phyloP scores from a whole-genome alignment of 345 rosid species.

The Populus euphratica region DNA sequence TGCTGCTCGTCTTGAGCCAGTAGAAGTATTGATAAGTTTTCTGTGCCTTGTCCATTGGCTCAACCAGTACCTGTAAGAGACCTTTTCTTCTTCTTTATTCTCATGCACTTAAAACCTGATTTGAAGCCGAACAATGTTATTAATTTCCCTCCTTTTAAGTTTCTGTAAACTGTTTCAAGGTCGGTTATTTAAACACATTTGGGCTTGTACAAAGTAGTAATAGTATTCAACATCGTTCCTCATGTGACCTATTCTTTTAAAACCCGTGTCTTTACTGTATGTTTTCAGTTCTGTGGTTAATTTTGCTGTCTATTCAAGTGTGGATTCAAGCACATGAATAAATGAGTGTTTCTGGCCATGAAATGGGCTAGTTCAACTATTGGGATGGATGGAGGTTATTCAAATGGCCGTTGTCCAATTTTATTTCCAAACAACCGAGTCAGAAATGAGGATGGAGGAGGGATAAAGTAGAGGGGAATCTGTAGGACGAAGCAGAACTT shows the following conservation, averaged over 20 bases:
- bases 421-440: neutral
- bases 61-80: neutral
- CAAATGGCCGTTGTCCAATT: neutral
- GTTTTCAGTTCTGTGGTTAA: neutral
- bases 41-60: neutral
- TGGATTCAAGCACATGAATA: neutral
- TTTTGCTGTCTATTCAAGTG: neutral
- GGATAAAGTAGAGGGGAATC: neutral
- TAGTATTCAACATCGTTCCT: neutral
- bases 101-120: neutral
- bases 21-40: neutral
- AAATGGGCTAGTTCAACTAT: neutral
- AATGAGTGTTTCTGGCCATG: neutral
- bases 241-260: constrained; percentile 1
- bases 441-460: neutral
- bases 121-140: neutral
- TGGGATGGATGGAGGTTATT: neutral
- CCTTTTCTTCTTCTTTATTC: neutral
- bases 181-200: neutral
- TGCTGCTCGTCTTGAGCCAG: constrained; percentile 53
- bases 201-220: constrained; percentile 11
- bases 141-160: neutral
- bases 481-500: neutral
- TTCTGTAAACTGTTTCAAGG: neutral
- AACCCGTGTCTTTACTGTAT: neutral